These are phyloP conservation scores for Suillus ampliporus DNA, from an alignment of 768 basidiomycete species.

Conservation along the genomic window DNA sequence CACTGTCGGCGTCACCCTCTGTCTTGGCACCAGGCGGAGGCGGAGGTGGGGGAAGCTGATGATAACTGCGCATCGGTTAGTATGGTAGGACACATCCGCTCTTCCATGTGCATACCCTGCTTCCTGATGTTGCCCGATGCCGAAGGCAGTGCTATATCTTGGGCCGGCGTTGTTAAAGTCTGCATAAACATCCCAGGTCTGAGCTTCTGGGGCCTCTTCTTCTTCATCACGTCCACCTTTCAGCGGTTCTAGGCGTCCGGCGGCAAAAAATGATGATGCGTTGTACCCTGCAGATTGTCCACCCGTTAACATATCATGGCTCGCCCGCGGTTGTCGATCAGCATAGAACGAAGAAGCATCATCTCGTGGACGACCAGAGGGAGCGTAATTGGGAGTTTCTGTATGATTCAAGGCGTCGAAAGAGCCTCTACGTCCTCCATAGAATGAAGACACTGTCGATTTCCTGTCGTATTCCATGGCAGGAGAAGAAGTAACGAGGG, in stretches of 20 bases:
- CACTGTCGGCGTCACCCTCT: constrained; percentile 43
- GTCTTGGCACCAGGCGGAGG: constrained; percentile 34
- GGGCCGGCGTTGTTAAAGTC: constrained; percentile 91
- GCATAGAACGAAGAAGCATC: constrained; percentile 77
- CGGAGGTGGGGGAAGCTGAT: constrained; percentile 42
- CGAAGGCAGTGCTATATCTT: constrained; percentile 71
- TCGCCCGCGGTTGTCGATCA: constrained; percentile 43
- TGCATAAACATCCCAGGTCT: constrained; percentile 81
- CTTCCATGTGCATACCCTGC: constrained; percentile 49
- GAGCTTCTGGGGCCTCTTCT: constrained; percentile 47
- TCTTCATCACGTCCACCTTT: constrained; percentile 82
- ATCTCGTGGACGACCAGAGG: constrained; percentile 50
- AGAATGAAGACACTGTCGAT: constrained; percentile 82
- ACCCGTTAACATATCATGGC: constrained; percentile 52
- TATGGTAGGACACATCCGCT: background rate
- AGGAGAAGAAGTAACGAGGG: constrained; percentile 2
- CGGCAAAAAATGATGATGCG: constrained; percentile 65
- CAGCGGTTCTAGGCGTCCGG: constrained; percentile 75
- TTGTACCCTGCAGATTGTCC: constrained; percentile 75
- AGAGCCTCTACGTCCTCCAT: constrained; percentile 63
- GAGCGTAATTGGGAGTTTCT: constrained; percentile 42
- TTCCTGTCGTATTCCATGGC: constrained; percentile 79
- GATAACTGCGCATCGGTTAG: constrained; percentile 44
- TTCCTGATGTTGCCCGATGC: constrained; percentile 42
- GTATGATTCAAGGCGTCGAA: constrained; percentile 58